Percentiles rank a stretch among this genome's conserved stretches.
phyloP scores from a whole-genome alignment of 1,139 yeast genomes.

The Nakaseomyces nivariensis region DNA sequence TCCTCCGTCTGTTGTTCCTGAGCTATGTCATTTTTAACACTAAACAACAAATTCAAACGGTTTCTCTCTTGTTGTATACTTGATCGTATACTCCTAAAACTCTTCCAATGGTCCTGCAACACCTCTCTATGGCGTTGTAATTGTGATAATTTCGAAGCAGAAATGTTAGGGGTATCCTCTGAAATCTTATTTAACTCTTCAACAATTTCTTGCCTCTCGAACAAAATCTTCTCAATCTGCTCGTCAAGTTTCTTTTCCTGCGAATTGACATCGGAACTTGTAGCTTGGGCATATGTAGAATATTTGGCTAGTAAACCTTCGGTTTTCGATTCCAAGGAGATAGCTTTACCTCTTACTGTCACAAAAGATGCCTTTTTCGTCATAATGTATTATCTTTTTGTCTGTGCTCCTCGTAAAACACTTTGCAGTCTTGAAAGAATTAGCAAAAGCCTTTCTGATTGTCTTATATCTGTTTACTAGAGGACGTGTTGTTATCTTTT shows the following conservation, averaged over 20 bases:
- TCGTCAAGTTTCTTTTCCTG: slow-evolving; percentile 39
- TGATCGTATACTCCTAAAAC: slow-evolving; percentile 48
- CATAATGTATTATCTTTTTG: background rate
- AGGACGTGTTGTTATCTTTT: background rate
- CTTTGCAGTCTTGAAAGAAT: background rate
- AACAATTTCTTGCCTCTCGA: slow-evolving; percentile 35
- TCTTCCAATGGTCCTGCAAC: slow-evolving; percentile 57
- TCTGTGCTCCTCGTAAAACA: no score
- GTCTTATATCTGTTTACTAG: no score
- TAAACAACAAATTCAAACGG: slow-evolving; percentile 59
- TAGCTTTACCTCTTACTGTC: slow-evolving; percentile 44
- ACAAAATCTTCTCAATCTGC: slow-evolving; percentile 35
- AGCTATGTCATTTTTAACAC: slow-evolving; percentile 66
- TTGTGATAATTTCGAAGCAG: slow-evolving; percentile 73
- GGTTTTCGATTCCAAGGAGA: slow-evolving; percentile 48
- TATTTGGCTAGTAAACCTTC: slow-evolving; percentile 41
- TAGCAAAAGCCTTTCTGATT: no score
- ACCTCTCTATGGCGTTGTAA: slow-evolving; percentile 73
- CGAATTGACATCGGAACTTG: slow-evolving; percentile 38
- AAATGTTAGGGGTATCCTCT: slow-evolving; percentile 49
- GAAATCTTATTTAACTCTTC: slow-evolving; percentile 34
- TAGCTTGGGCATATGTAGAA: slow-evolving; percentile 44
- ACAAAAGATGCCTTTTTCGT: slow-evolving; percentile 30
- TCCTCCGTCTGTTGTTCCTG: slow-evolving; percentile 24
- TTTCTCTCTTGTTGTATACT: slow-evolving; percentile 66